phyloP scores from a whole-genome alignment of 176 grass and related monocot genomes.

The Avena sativa region DNA sequence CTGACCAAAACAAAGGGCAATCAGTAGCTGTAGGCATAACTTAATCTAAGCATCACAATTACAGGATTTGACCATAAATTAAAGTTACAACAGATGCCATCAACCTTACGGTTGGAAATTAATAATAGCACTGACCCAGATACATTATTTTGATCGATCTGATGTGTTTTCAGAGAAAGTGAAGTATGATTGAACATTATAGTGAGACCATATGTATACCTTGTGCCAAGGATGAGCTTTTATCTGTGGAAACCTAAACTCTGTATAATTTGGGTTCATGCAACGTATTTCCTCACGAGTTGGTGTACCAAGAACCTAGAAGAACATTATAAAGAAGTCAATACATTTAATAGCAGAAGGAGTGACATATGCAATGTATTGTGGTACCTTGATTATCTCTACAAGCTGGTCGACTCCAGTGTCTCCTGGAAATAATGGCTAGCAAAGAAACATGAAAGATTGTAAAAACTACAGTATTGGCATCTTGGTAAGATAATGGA shows the following conservation, averaged over 20 bases:
- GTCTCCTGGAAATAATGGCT: slow-evolving; percentile 74
- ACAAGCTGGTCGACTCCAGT: slow-evolving; percentile 71
- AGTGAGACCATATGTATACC: slow-evolving; percentile 44
- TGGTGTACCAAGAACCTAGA: slow-evolving; percentile 77
- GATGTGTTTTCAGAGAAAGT: background rate
- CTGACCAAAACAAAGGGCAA: slow-evolving; percentile 21
- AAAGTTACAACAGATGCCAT: background rate
- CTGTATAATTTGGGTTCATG: slow-evolving; percentile 82
- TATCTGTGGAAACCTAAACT: slow-evolving; percentile 77
- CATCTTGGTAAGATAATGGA: slow-evolving; percentile 24
- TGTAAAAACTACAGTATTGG: slow-evolving; percentile 3
- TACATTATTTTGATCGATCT: slow-evolving; percentile 4
- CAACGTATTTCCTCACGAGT: slow-evolving; percentile 80
- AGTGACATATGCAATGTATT: background rate
- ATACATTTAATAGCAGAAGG: slow-evolving; percentile 8
- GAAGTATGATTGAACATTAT: slow-evolving; percentile 6
- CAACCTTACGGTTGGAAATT: background rate
- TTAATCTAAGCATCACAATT: background rate
- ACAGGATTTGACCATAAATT: slow-evolving; percentile 7
- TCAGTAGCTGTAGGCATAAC: background rate
- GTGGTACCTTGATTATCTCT: slow-evolving; percentile 66
- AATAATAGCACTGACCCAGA: background rate
- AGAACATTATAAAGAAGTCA: slow-evolving; percentile 34
- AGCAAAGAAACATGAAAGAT: slow-evolving; percentile 33
- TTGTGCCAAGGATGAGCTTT: slow-evolving; percentile 84